phyloP scores from a whole-genome alignment of 2,329 filamentous ascomycete genomes.

The Ophiostoma tasmaniense region DNA sequence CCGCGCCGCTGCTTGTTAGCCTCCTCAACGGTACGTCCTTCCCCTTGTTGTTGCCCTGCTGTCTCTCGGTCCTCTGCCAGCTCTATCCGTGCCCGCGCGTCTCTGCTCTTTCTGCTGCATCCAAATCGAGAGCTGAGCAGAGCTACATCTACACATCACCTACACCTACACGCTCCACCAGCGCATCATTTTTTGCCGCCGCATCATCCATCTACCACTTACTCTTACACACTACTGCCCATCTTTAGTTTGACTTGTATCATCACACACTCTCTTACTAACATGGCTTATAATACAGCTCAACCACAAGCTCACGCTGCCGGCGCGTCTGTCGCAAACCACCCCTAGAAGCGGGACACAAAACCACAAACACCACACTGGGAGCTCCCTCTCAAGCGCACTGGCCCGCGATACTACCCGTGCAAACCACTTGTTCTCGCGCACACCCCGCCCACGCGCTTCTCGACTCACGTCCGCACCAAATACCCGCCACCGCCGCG shows the following conservation, averaged over 20 bases:
- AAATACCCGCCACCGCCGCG: slow-evolving; percentile 15
- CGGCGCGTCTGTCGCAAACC: background rate
- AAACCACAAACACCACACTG: background rate
- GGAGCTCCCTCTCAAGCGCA: slow-evolving; percentile 9
- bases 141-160: background rate
- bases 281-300: slow-evolving; percentile 17
- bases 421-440: slow-evolving; percentile 11
- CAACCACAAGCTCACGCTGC: background rate
- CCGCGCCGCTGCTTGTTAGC: background rate
- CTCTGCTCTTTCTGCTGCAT: background rate
- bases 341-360: background rate
- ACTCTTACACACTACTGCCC: slow-evolving; percentile 1
- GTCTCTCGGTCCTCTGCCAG: background rate
- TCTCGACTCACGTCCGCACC: slow-evolving; percentile 17
- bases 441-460: slow-evolving; percentile 15
- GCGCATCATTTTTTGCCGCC: background rate
- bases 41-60: background rate
- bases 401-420: slow-evolving; percentile 16
- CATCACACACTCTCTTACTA: slow-evolving; percentile 18
- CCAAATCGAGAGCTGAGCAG: background rate
- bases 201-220: background rate
- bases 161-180: background rate
- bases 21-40: background rate
- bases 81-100: background rate
- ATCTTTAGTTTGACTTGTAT: slow-evolving; percentile 13